Conservation (phyloP, 1,139 yeast species). For the Suhomyces kunorum region DNA sequence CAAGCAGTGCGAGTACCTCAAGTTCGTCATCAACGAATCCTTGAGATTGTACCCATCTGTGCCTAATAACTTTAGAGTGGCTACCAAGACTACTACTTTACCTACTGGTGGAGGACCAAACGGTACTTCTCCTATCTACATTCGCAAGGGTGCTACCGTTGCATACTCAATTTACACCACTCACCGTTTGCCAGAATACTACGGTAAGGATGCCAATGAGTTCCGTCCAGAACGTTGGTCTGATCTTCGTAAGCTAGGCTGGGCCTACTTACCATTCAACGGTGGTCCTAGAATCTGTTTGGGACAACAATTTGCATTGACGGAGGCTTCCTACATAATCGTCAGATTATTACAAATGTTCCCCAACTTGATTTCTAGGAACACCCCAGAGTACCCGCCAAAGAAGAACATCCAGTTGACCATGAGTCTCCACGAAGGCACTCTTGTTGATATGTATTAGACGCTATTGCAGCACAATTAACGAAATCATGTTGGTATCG, state of each 20-base stretch:
- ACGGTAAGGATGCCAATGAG: conserved; percentile 24
- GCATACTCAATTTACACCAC: conserved; percentile 24
- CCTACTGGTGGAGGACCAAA: conserved; percentile 29
- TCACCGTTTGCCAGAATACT: conserved; percentile 22
- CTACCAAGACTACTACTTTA: conserved; percentile 26
- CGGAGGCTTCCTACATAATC: conserved; percentile 42
- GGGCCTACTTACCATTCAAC: conserved; percentile 48
- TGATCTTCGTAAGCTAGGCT: conserved; percentile 32
- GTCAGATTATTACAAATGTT: conserved; percentile 33
- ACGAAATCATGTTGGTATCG: too few relatives aligned
- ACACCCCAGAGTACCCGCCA: conserved; percentile 32
- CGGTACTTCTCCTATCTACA: conserved; percentile 21
- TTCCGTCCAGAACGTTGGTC: conserved; percentile 30
- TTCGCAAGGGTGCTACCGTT: conserved; percentile 26
- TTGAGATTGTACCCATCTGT: conserved; percentile 31
- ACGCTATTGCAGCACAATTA: too few relatives aligned
- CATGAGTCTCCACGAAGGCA: conserved; percentile 35
- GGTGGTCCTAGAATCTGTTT: conserved; percentile 48
- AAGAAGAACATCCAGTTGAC: conserved; percentile 36
- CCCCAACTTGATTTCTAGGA: conserved; percentile 31
- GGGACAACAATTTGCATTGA: conserved; percentile 49
- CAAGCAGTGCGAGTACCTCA: conserved; percentile 29
- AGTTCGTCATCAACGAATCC: conserved; percentile 25
- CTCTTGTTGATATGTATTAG: conserved; percentile 17
- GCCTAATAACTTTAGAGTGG: conserved; percentile 27